phyloP scores from a whole-genome alignment of 148 eudicot genomes.

The Fallopia convolvulus region DNA sequence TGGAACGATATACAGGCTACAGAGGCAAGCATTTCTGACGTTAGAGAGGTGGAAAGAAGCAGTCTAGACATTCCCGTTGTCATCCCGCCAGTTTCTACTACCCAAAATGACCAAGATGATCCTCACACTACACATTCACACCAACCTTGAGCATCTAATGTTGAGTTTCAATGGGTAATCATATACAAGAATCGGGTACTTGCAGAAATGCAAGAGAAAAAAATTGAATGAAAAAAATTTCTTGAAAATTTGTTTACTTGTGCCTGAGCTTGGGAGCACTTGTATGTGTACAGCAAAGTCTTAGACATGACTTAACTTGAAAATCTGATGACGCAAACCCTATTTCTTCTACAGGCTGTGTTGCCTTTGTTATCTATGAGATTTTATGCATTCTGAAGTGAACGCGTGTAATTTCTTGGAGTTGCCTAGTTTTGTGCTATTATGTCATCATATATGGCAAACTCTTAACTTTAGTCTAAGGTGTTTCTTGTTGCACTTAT shows the following conservation, averaged over 20 bases:
- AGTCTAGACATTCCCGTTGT: slow-evolving; percentile 82
- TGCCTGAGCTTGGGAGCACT: slow-evolving; percentile 7
- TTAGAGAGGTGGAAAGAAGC: slow-evolving; percentile 66
- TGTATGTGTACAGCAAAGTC: slow-evolving; percentile 8
- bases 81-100: slow-evolving; percentile 23
- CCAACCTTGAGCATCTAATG: slow-evolving; percentile 11
- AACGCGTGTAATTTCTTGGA: background rate
- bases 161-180: slow-evolving; percentile 1
- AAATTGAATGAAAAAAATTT: background rate
- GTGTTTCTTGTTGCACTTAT: background rate
- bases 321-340: background rate
- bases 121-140: background rate
- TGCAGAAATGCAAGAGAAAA: background rate
- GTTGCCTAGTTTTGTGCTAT: background rate
- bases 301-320: slow-evolving; percentile 6
- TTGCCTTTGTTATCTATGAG: background rate
- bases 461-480: background rate
- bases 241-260: background rate
- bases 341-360: slow-evolving; percentile 4
- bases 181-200: background rate
- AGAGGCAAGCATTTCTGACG: slow-evolving; percentile 81
- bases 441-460: background rate
- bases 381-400: slow-evolving; percentile 4
- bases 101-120: slow-evolving; percentile 13
- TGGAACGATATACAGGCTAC: slow-evolving; percentile 93